These are phyloP conservation scores for Fulvia fulva DNA, from an alignment of 2,329 filamentous ascomycete species.

Conservation along the genomic window DNA sequence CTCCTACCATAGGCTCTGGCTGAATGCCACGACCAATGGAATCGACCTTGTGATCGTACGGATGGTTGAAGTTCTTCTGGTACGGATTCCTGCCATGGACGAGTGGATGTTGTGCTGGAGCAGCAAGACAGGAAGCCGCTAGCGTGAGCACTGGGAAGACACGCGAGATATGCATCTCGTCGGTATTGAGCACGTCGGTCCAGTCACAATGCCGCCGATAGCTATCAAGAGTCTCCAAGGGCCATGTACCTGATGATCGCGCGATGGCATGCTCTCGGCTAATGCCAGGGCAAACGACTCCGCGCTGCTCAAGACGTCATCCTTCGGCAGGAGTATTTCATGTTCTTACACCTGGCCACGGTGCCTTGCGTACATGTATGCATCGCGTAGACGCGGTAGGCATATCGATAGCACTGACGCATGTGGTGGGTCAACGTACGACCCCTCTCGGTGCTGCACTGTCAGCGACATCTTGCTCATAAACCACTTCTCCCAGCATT, in stretches of 20 bases:
- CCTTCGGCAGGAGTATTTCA: not conserved
- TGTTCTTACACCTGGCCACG: not conserved
- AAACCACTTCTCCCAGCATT: not conserved
- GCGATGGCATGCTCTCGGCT: not conserved
- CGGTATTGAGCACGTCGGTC: not conserved
- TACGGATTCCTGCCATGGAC: constrained; percentile 47
- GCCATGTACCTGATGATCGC: not conserved
- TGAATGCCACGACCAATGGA: constrained; percentile 57
- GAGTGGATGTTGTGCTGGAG: constrained; percentile 35
- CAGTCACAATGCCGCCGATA: not conserved
- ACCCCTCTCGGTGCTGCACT: not conserved
- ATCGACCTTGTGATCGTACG: constrained; percentile 61
- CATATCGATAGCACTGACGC: no score
- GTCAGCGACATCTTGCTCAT: not conserved
- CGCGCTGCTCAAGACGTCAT: not conserved
- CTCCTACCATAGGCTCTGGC: constrained; percentile 52
- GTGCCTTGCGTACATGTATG: not conserved
- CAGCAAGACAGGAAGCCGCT: not conserved
- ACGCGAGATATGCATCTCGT: not conserved
- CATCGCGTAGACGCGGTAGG: not conserved
- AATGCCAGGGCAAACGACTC: not conserved
- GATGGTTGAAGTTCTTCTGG: constrained; percentile 57
- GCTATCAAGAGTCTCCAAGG: not conserved
- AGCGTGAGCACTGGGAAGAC: not conserved
- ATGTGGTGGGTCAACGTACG: no score